These are phyloP conservation scores for Dunaliella sp. DNA, from an alignment of 139 green algal species.

Conservation along the genomic window DNA sequence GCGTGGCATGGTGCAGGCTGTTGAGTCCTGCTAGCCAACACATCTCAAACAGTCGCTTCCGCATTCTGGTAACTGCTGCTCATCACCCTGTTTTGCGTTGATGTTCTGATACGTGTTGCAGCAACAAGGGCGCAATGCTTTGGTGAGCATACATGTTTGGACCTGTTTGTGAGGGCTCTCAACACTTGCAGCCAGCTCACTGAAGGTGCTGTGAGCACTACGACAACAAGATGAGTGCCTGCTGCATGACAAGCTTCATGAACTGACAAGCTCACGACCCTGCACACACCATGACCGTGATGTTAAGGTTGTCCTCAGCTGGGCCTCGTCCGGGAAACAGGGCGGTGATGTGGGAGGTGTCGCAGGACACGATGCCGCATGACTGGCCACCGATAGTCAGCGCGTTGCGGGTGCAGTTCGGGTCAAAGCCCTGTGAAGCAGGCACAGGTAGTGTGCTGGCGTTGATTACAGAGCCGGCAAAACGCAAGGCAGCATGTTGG, in stretches of 20 bases:
- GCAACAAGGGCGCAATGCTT: no score
- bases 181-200: not conserved
- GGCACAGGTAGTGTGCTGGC: not conserved
- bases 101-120: no score
- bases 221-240: not conserved
- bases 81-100: no score
- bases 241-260: not conserved
- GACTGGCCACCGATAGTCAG: not conserved
- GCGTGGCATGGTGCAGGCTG: no score
- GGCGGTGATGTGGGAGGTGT: not conserved
- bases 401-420: not conserved
- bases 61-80: no score
- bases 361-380: not conserved
- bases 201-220: no score
- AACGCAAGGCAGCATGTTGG: not conserved
- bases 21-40: no score
- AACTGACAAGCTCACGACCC: not conserved
- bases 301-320: not conserved
- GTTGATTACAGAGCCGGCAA: not conserved
- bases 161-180: not conserved
- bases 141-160: no score
- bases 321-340: not conserved
- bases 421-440: conserved; percentile 2
- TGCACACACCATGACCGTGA: not conserved
- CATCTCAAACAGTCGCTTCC: no score